These are phyloP conservation scores for Plasmopara viticola DNA, from an alignment of 352 stramenopile genomes.

Conservation along the genomic window DNA sequence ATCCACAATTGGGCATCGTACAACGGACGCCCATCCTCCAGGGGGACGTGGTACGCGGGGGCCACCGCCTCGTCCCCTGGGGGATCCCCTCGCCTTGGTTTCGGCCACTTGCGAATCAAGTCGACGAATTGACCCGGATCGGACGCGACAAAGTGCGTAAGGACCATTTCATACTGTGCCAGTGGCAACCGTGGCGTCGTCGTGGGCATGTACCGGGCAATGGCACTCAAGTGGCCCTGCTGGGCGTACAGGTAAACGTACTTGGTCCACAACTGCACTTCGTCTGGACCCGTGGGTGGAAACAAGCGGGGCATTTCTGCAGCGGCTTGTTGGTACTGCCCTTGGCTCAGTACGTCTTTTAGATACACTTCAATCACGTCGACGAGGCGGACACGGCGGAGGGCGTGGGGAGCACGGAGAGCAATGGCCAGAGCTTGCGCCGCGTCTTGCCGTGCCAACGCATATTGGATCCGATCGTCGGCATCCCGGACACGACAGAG, in stretches of 20 bases:
- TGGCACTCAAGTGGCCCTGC: conserved; percentile 59
- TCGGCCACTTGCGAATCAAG: conserved; percentile 80
- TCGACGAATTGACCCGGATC: conserved; percentile 70
- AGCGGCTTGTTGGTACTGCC: conserved; percentile 63
- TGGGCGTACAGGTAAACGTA: conserved; percentile 85
- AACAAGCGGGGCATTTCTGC: conserved; percentile 74
- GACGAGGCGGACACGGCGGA: conserved; percentile 48
- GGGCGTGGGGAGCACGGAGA: conserved; percentile 44
- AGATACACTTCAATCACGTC: conserved; percentile 74
- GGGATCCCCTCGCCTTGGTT: conserved; percentile 43
- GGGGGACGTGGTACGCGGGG: too few species aligned
- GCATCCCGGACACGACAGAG: conserved; percentile 72
- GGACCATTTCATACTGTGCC: conserved; percentile 79
- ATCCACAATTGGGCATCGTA: conserved; percentile 80
- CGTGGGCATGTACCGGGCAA: conserved; percentile 70
- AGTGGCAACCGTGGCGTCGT: conserved; percentile 56
- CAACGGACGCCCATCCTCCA: conserved; percentile 15
- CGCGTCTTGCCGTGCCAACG: conserved; percentile 57
- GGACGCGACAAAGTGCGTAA: conserved; percentile 79
- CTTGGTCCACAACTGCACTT: conserved; percentile 73
- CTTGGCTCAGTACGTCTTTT: conserved; percentile 62
- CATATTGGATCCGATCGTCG: conserved; percentile 73
- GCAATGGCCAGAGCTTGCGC: conserved; percentile 54
- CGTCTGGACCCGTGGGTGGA: conserved; percentile 42
- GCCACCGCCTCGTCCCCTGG: too few species aligned